Percentiles rank a stretch among this genome's conserved stretches.
Evolutionary conservation across 2,329 filamentous ascomycete species (phyloP).

Genomic region (Colletotrichum godetiae): DNA sequence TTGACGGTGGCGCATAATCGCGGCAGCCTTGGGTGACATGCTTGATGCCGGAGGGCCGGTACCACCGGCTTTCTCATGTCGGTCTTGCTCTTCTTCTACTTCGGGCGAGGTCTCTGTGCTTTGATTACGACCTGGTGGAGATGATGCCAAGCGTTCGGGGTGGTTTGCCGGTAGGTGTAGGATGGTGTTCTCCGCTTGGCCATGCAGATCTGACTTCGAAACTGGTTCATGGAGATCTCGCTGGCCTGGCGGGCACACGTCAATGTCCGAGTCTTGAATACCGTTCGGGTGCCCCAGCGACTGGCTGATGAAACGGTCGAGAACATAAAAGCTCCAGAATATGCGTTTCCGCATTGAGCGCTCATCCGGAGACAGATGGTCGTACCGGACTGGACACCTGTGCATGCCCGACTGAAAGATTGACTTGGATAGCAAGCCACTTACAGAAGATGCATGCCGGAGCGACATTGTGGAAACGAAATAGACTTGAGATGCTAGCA

Average conservation of each 20-base stretch:
- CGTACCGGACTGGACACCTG: constrained; percentile 62
- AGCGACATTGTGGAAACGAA: constrained; percentile 60
- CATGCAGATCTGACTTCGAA: background rate
- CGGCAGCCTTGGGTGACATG: background rate
- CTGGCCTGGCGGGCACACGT: constrained; percentile 48
- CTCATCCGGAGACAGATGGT: constrained; percentile 49
- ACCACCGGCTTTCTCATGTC: background rate
- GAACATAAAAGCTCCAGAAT: constrained; percentile 52
- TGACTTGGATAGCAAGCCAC: constrained; percentile 57
- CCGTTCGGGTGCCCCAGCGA: constrained; percentile 49
- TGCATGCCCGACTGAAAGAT: constrained; percentile 63
- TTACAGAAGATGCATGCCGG: constrained; percentile 59
- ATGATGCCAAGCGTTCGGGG: constrained; percentile 2
- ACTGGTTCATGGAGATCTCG: constrained; percentile 42
- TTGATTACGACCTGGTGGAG: background rate
- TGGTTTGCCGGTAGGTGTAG: constrained; percentile 31
- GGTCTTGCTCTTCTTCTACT: background rate
- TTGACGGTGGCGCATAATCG: constrained; percentile 3
- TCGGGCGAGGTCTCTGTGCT: background rate
- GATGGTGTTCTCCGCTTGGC: background rate
- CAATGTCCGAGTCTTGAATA: constrained; percentile 50
- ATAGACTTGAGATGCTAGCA: constrained; percentile 60
- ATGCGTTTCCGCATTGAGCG: constrained; percentile 52
- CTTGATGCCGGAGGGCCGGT: background rate
- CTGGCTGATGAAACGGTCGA: constrained; percentile 50